Base-by-base conservation (phyloP, 2,329 filamentous ascomycete species). In the Venturiaceae sp. region DNA sequence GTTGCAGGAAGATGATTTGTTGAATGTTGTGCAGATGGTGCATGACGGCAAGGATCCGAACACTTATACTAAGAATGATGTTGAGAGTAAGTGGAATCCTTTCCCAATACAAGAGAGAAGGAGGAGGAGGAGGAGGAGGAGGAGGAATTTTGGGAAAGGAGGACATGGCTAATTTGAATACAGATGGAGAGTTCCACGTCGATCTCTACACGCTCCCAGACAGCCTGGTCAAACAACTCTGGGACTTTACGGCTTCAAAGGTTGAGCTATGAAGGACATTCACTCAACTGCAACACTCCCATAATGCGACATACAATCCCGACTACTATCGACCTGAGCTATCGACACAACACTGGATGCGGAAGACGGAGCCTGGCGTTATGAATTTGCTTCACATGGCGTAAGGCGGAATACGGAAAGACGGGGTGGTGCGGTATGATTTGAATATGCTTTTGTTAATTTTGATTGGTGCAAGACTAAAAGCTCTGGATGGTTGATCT, bases 121-220 rank as follows among this genome's bases (percentile, higher is more conserved):
- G n/a, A n/a, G n/a, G n/a, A n/a, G n/a, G n/a, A n/a, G n/a, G n/a
- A n/a, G 11, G 11, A n/a, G n/a, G 11, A 39, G 11, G 13, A 34
- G 3, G n/a, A 19, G 21, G 14, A 16, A 30, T 5, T 14, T 28
- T 46, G 30, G 1, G 32, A 28, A 4, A 19, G 3, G 0, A 3
- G 8, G 16, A 4, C 13, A 50, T 36, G 30, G 21, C 34, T 46
- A 14, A 28, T 4, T 28, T 32, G 23, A n/a, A 50, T 53, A 54
- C 67, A 89, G 91, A 92, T 68, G 94, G 94, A 68, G 94, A 99
- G 75, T 99, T 99, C 77, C 94, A 96, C 61, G 92, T 99, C 65
- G 94, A 99, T 69, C 81, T 99, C 60, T 97, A 96, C 76, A 97
- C 94, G n/a, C 84, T 99, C 63, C 92, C 94, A 1, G 94, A 97